These are phyloP conservation scores for Circinella umbellata DNA, from an alignment of 371 early-diverging fungal species.

Conservation along the genomic window DNA sequence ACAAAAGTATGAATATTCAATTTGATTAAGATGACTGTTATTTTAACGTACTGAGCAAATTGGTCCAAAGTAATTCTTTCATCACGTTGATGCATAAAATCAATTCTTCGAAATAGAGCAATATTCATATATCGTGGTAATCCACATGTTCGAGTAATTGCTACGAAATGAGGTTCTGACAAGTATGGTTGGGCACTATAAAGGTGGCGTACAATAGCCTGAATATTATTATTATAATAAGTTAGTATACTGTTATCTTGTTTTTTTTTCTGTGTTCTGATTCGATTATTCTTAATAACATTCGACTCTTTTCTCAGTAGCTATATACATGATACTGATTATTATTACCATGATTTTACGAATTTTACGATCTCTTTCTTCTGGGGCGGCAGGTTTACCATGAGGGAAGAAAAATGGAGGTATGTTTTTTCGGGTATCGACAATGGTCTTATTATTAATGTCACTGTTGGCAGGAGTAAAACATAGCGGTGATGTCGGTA, in stretches of 20 bases:
- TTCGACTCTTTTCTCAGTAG: too few relatives aligned
- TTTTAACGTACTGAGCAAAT: constrained; percentile 24
- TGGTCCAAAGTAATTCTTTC: constrained; percentile 29
- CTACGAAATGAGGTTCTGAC: constrained; percentile 52
- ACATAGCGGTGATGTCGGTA: too few relatives aligned
- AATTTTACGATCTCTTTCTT: constrained; percentile 29
- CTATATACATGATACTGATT: too few relatives aligned
- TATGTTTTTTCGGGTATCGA: constrained; percentile 16
- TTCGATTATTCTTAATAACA: background rate
- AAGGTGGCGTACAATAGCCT: constrained; percentile 33
- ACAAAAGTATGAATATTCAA: too few relatives aligned
- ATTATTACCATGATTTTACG: constrained; percentile 31
- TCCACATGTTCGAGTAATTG: constrained; percentile 59
- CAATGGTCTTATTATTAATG: too few relatives aligned
- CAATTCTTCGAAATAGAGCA: constrained; percentile 61
- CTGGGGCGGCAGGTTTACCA: constrained; percentile 38
- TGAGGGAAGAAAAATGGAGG: constrained; percentile 50
- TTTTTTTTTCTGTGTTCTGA: background rate
- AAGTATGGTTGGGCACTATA: constrained; percentile 32
- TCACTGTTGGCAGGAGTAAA: background rate
- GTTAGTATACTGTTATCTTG: background rate
- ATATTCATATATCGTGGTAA: constrained; percentile 67
- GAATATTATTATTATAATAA: background rate
- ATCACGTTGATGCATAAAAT: constrained; percentile 23
- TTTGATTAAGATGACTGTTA: too few relatives aligned